Evolutionary conservation across 1,284 basidiomycete species (phyloP), one percentile per base, ranked within the genome.

Genomic region (Schizophyllum commune): DNA sequence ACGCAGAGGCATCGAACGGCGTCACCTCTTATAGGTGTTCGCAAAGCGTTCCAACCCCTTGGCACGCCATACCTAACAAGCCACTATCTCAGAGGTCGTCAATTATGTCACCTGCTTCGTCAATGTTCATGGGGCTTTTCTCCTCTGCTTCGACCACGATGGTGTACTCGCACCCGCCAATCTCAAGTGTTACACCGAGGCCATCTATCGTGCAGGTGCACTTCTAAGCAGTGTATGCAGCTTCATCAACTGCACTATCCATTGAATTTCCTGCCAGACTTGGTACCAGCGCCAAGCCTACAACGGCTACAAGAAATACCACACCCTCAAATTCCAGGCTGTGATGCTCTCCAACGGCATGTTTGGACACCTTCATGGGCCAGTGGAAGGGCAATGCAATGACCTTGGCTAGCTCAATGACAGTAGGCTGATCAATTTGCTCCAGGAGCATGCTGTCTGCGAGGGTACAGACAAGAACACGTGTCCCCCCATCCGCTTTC

Each of bases 161-260:
- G 52, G 60, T 7, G 21, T 69, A 11, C 61, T 70, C 0, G 52
- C 56, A 32, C 66, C 65, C 1, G 11, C 27, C 11, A 5, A 55
- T 11, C 52, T 67, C 13, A n/a, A 60, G 15, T 6, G 32, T 19
- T 68, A 68, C 64, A 65, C 65, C 5, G 58, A 61, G 19, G 69
- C 67, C 0, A 65, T 70, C 11, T 22, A 61, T 51, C 27, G 21
- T 4, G 58, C 52, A 13, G 68, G 69, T 32, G 60, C 67, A 5
- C 70, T 67, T 1, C 32, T 66, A 2, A 11, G 32, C 4, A 34
- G 52, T 9, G 56, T 70, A 17, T 69, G 59, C 32, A 67, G 61
- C 2, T 71, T 71, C 58, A 63, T 72, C 17, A 68, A 72, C 60
- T 67, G 68, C 61, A 72, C 69, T 9, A 67, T 71, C 51, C 66